phyloP scores from a whole-genome alignment of 768 basidiomycete genomes.

The Crucibulum laeve region DNA sequence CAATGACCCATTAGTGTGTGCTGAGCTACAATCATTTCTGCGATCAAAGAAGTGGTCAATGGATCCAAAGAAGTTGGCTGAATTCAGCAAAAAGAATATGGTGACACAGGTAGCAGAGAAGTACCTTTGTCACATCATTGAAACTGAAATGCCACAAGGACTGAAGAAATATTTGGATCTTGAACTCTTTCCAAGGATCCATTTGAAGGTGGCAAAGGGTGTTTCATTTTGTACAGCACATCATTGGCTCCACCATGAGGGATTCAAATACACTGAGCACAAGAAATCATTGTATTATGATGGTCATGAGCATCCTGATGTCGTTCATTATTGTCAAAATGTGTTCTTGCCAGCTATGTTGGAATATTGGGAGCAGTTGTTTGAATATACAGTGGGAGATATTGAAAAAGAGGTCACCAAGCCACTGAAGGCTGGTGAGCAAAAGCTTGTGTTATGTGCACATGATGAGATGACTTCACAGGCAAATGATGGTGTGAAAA shows the following conservation, averaged over 20 bases:
- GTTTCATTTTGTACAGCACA: constrained; percentile 26
- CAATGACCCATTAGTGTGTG: constrained; percentile 18
- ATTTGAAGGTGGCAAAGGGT: constrained; percentile 19
- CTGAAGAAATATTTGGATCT: constrained; percentile 27
- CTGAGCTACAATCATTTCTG: constrained; percentile 22
- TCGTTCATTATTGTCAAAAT: constrained; percentile 6
- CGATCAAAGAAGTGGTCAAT: constrained; percentile 31
- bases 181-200: constrained; percentile 25
- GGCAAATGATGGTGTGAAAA: constrained; percentile 26
- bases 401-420: neutral
- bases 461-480: constrained; percentile 40
- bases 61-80: constrained; percentile 23
- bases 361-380: neutral
- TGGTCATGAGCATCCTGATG: constrained; percentile 12
- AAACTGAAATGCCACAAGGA: constrained; percentile 28
- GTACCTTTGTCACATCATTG: constrained; percentile 20
- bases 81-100: constrained; percentile 18
- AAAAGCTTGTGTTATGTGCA: constrained; percentile 19
- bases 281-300: constrained; percentile 15
- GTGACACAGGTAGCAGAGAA: constrained; percentile 20
- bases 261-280: constrained; percentile 6
- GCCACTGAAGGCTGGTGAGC: constrained; percentile 12
- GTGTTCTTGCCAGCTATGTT: constrained; percentile 10
- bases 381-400: neutral
- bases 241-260: constrained; percentile 17